phyloP scores from a whole-genome alignment of 31 red algal species.

The Endocladia muricata region DNA sequence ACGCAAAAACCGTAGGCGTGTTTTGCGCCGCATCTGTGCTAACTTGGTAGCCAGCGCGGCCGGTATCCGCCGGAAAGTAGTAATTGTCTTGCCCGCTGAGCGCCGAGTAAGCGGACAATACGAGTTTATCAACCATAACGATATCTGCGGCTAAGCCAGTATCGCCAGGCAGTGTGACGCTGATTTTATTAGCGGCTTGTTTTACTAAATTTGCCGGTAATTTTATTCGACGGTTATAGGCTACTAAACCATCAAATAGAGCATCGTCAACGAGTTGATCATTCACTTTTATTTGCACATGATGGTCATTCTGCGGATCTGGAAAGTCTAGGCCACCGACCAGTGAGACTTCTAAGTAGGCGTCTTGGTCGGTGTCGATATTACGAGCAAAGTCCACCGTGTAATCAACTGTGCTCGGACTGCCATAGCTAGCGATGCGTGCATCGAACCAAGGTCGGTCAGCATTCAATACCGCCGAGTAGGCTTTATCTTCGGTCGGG shows the following conservation, averaged over 20 bases:
- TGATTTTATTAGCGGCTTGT: neutral
- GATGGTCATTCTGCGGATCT: neutral
- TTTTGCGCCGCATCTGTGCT: too few relatives aligned
- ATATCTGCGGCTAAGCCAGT: conserved; percentile 1
- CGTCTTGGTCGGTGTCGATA: neutral
- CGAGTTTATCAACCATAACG: neutral
- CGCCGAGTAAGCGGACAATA: neutral
- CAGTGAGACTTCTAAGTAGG: neutral
- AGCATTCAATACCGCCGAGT: neutral
- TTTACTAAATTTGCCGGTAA: neutral
- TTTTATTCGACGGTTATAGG: neutral
- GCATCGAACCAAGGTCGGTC: neutral
- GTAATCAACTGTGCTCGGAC: neutral
- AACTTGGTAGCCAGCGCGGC: too few relatives aligned
- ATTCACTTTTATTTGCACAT: neutral
- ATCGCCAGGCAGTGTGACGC: neutral
- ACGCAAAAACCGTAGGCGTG: too few relatives aligned
- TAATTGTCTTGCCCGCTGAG: neutral
- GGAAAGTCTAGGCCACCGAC: neutral
- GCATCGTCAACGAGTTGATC: neutral
- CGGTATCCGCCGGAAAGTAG: too few relatives aligned
- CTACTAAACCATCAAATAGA: neutral
- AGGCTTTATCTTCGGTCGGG: too few relatives aligned
- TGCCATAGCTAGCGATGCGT: neutral
- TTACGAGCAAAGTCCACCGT: neutral